Evolutionary conservation across 2,329 filamentous ascomycete species (phyloP).

Genomic region (Phialophora expanda): DNA sequence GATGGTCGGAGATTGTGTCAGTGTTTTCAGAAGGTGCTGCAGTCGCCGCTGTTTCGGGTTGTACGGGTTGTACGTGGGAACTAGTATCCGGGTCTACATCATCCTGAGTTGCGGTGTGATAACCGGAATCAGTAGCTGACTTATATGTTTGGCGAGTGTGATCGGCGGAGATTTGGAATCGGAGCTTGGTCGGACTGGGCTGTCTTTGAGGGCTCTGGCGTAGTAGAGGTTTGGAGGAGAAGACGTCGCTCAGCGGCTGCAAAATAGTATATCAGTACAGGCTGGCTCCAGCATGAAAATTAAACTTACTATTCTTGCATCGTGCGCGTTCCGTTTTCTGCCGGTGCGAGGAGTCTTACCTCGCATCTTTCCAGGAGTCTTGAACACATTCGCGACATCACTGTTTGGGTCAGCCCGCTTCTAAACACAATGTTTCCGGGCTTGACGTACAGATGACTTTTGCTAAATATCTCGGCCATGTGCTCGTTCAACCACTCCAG

Average conservation of each 20-base stretch:
- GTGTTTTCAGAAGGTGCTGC: slow-evolving; percentile 1
- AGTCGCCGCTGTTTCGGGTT: slow-evolving; percentile 24
- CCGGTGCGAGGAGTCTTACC: slow-evolving; percentile 56
- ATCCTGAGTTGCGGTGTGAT: slow-evolving; percentile 53
- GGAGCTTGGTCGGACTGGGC: slow-evolving; percentile 45
- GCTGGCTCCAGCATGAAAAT: slow-evolving; percentile 2
- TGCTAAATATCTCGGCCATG: slow-evolving; percentile 91
- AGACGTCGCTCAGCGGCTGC: slow-evolving; percentile 56
- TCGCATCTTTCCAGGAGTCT: slow-evolving; percentile 60
- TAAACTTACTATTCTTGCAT: slow-evolving; percentile 51
- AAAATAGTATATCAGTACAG: slow-evolving; percentile 29
- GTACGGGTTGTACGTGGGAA: slow-evolving; percentile 17
- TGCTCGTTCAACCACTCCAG: slow-evolving; percentile 98
- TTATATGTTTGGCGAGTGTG: slow-evolving; percentile 45
- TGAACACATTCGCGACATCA: slow-evolving; percentile 93
- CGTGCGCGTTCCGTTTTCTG: slow-evolving; percentile 51
- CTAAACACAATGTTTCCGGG: slow-evolving; percentile 39
- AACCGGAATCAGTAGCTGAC: slow-evolving; percentile 55
- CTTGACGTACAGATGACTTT: slow-evolving; percentile 75
- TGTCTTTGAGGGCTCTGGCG: slow-evolving; percentile 44
- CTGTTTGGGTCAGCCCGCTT: slow-evolving; percentile 54
- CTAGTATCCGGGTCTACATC: slow-evolving; percentile 50
- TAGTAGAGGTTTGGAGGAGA: slow-evolving; percentile 49
- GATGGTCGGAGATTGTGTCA: slow-evolving; percentile 41
- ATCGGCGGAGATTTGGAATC: slow-evolving; percentile 41